Base-by-base conservation (phyloP, 164 flowering plant species). In the Annona cherimola region DNA sequence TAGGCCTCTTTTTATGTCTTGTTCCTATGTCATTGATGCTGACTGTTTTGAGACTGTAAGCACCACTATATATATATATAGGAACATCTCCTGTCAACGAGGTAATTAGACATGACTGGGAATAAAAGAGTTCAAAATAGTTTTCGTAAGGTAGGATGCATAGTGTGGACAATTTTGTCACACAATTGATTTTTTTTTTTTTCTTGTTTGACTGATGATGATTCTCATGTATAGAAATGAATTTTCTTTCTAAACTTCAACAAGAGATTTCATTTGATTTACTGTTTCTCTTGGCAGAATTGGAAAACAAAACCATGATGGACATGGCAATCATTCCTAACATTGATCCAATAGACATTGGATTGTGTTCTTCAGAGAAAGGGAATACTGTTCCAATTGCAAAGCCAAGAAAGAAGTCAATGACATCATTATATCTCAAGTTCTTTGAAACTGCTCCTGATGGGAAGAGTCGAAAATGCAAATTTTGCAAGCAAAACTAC, bases 401-500 rank as follows among this genome's bases (percentile, higher is more conserved):
- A 20, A 94, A 91, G 76, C 89, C 93, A 45, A 85, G 93, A 73
- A 94, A 91, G 83, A 94, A 94, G 86, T 88, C 97, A 60, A 89
- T 91, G 97, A 92, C 97, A 44, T 94, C 99, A 59, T 83, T 94
- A 61, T 94, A 88, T 84, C 93, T 94, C 45, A 94, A 88, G 76
- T 92, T 76, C 76, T 94, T 92, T 77, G 97, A 94, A 79, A 94
- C 95, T 11, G 90, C 93, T 74, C 76, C 89, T 55, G 97, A 94
- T 83, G 95, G 97, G 41, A 94, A 94, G 81, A 92, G 85, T 77
- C 83, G 99, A 61, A 86, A 84, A 67, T 94, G 99, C 91, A 94
- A 89, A 74, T 94, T 92, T 81, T 94, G 99, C 80, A 93, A 95
- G 70, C 97, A 92, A 79, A 86, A 81, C 81, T 94, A 94, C 83